Conservation (phyloP, 495 filamentous ascomycete genomes). For the Podospora pseudocomata region DNA sequence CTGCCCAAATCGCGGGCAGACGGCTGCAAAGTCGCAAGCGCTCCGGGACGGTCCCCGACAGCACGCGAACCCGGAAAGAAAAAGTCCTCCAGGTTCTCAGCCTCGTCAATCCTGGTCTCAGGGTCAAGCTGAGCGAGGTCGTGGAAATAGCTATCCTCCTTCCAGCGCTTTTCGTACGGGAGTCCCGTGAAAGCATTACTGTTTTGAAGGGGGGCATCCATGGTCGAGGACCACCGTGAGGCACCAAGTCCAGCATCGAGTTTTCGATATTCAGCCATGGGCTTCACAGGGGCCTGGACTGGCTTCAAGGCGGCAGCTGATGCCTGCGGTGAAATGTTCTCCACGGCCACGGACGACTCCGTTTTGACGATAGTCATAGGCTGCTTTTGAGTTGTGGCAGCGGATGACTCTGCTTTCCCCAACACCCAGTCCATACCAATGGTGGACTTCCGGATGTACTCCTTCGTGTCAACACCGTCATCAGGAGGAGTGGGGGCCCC, state of each 20-base stretch:
- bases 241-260: slow-evolving; percentile 9
- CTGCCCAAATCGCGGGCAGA: neutral
- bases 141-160: slow-evolving; percentile 9
- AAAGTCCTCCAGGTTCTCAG: slow-evolving; percentile 9
- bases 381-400: too few species aligned
- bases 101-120: neutral
- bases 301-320: neutral
- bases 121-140: slow-evolving; percentile 17
- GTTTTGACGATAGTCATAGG: too few species aligned
- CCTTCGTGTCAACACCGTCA: neutral
- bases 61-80: slow-evolving; percentile 8
- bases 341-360: neutral
- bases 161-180: slow-evolving; percentile 16
- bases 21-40: neutral
- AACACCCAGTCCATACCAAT: slow-evolving; percentile 20
- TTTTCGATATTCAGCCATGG: neutral
- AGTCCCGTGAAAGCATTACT: slow-evolving; percentile 17
- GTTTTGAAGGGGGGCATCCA: slow-evolving; percentile 5
- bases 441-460: neutral
- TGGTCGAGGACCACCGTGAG: slow-evolving; percentile 12
- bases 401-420: neutral
- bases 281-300: neutral
- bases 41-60: too few species aligned
- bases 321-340: neutral
- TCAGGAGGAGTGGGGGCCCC: neutral